Evolutionary conservation across 148 eudicot species (phyloP), one percentile per base, ranked within the genome.

Genomic region (Persicaria maculosa): DNA sequence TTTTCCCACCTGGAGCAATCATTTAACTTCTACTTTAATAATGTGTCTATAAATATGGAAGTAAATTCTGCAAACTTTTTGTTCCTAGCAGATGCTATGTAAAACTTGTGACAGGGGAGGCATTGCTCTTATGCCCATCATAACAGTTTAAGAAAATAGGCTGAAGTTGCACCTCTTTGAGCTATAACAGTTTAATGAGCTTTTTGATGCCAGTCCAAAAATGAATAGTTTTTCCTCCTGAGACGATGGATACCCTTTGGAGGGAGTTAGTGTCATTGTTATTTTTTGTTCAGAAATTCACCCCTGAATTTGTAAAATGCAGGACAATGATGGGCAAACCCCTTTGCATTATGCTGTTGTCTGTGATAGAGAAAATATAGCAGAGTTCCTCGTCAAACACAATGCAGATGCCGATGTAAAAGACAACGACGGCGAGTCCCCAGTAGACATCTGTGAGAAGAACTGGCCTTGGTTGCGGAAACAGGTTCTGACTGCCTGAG

Each of bases 281-380:
- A 31, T 14, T 52, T 62, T 48, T 73, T 74, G 71, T 31, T 31
- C 2, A 31, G 40, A 31, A 31, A 31, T 31, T 31, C 40, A 31
- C 40, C 40, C 40, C 40, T 31, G 40, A 31, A 31, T 31, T 31
- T 31, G 40, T 31, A 31, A 31, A 31, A 31, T 31, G 83, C 75
- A 95, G 98, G 98, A 95, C 79, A 86, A 83, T 75, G 97, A 95
- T 83, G 99, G 99, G 47, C 97, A 95, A 74, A 87, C 90, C 47
- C 83, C 98, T 4, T 75, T 95, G 86, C 98, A 95, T 77, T 95
- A 92, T 72, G 98, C 98, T 20, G 93, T 90, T 76, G 91, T 95
- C 61, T 95, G 98, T 77, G 97, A 92, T 54, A 88, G 98, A 79
- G 86, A 86, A 81, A 86, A 81, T 44, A 86, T 95, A 17, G 90